A percentile compares a stretch with the other conserved stretches of the same genome.
These are phyloP conservation scores for Moricandia moricandioides DNA, from an alignment of 345 rosid species.

Conservation along the genomic window DNA sequence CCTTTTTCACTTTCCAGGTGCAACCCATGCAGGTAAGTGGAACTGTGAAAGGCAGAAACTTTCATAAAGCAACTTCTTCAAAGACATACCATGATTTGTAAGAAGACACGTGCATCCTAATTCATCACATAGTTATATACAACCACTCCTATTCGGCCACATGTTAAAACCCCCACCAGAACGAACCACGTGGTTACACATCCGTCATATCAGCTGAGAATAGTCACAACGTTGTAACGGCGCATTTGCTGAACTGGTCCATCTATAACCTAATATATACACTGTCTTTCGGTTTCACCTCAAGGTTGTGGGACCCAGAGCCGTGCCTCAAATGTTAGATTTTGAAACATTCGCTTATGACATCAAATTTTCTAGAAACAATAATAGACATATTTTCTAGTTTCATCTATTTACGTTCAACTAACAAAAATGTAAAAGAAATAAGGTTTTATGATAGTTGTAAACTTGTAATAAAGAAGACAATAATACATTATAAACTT, in stretches of 20 bases:
- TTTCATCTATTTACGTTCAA: too few species aligned
- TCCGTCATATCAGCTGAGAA: neutral
- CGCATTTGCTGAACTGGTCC: slow-evolving; percentile 17
- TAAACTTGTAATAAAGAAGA: too few species aligned
- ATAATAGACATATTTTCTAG: too few species aligned
- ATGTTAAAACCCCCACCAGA: neutral
- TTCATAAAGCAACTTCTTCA: neutral
- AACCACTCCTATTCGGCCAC: slow-evolving; percentile 13
- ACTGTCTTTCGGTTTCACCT: neutral
- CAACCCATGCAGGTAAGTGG: slow-evolving; percentile 28
- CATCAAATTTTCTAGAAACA: too few species aligned
- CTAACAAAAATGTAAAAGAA: too few species aligned
- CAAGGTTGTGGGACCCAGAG: neutral
- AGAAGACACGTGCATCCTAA: neutral
- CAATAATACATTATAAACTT: too few species aligned
- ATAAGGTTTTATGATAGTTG: too few species aligned
- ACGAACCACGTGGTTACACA: slow-evolving; percentile 8
- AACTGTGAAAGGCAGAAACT: neutral
- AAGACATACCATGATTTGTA: neutral
- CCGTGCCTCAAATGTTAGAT: too few species aligned
- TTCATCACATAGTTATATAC: neutral
- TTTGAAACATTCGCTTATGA: too few species aligned
- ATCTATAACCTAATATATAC: neutral
- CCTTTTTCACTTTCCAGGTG: slow-evolving; percentile 26
- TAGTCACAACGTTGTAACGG: neutral